A percentile compares a stretch with the other conserved stretches of the same genome.
Conservation (phyloP, 176 grass and related monocot species). For the Aegilops longissima region DNA sequence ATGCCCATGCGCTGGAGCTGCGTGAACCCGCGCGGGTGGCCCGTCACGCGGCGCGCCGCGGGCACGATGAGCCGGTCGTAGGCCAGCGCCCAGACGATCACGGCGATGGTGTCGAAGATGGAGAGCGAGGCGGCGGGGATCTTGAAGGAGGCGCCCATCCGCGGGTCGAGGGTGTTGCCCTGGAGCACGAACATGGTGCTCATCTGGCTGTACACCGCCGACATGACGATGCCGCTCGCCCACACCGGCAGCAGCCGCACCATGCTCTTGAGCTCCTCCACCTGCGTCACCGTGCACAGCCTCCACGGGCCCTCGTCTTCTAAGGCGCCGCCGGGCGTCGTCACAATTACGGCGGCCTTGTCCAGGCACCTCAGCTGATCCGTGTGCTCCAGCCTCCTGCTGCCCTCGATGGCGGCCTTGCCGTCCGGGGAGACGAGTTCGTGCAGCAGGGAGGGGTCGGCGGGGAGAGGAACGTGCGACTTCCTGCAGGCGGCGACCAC, state of each 20-base stretch:
- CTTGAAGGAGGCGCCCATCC: slow-evolving; percentile 47
- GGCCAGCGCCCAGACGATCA: slow-evolving; percentile 46
- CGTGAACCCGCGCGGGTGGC: slow-evolving; percentile 55
- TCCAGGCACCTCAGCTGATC: no score
- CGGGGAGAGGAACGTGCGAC: neutral
- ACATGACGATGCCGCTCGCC: slow-evolving; percentile 58
- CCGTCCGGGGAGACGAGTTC: no score
- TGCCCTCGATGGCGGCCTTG: no score
- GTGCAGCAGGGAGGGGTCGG: no score
- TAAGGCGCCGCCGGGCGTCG: no score
- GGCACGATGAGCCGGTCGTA: slow-evolving; percentile 58
- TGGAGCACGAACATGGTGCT: slow-evolving; percentile 79
- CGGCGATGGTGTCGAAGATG: slow-evolving; percentile 67
- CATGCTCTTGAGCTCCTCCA: slow-evolving; percentile 69
- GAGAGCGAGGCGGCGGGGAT: slow-evolving; percentile 67
- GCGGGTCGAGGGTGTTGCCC: slow-evolving; percentile 52
- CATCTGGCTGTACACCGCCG: slow-evolving; percentile 61
- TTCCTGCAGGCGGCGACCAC: slow-evolving; percentile 36
- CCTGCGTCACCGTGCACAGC: slow-evolving; percentile 85
- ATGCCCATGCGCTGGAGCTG: slow-evolving; percentile 71
- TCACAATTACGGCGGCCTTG: no score
- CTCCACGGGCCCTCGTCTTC: slow-evolving; percentile 37
- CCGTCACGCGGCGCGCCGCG: slow-evolving; percentile 28
- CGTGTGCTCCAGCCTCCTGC: no score
- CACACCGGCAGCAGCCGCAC: slow-evolving; percentile 57